A percentile compares a stretch with the other conserved stretches of the same genome.
These are phyloP conservation scores for Penicillium daleae DNA, from an alignment of 495 filamentous ascomycete species.

Conservation along the genomic window DNA sequence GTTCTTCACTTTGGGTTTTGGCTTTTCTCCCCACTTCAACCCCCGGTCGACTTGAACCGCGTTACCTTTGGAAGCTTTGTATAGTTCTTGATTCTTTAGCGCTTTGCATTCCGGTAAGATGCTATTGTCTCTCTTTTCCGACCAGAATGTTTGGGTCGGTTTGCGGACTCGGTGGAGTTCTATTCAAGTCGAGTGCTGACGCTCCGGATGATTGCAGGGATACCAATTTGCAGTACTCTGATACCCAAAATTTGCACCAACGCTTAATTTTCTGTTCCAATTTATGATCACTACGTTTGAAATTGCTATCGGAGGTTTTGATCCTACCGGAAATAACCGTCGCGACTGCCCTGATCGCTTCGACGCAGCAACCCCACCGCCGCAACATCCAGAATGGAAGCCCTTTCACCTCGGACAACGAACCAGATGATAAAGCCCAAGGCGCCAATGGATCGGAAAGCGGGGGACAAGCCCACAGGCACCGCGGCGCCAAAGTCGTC, in stretches of 20 bases:
- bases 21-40: constrained; percentile 27
- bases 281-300: constrained; percentile 28
- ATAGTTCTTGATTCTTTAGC: constrained; percentile 36
- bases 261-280: constrained; percentile 21
- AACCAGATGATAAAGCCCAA: constrained; percentile 60
- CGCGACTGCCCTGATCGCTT: constrained; percentile 26
- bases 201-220: constrained; percentile 34
- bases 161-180: constrained; percentile 24
- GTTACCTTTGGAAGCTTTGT: constrained; percentile 26
- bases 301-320: constrained; percentile 22
- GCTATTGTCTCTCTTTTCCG: constrained; percentile 11
- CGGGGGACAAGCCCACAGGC: constrained; percentile 59
- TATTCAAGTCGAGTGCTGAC: constrained; percentile 20
- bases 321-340: constrained; percentile 14
- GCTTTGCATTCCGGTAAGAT: constrained; percentile 35
- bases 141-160: constrained; percentile 17
- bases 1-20: constrained; percentile 28
- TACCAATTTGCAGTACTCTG: constrained; percentile 31
- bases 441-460: constrained; percentile 46
- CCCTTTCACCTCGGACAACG: constrained; percentile 70
- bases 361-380: constrained; percentile 15
- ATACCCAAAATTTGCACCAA: constrained; percentile 27
- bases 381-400: constrained; percentile 57
- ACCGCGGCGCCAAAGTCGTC: constrained; percentile 48
- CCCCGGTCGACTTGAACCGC: constrained; percentile 21